Base-by-base conservation (phyloP, 2,329 filamentous ascomycete species). In the Clathrospora elynae region DNA sequence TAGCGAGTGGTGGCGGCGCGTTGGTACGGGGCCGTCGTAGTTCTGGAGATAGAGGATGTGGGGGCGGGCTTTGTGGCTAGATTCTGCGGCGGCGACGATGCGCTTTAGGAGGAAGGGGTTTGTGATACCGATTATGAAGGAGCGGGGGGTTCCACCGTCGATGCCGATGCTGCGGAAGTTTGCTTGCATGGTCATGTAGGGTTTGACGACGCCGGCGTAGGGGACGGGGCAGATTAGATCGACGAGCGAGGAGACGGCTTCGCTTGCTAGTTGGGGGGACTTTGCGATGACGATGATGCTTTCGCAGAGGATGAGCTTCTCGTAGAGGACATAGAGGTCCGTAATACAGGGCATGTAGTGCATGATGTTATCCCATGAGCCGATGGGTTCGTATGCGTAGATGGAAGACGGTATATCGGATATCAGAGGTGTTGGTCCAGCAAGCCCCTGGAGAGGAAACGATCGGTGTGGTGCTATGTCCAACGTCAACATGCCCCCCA, bases 131-230 rank as follows among this genome's bases (percentile, higher is more conserved):
- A 72, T 57, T 5, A 73, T 57, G 51, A 72, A 73, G 7, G 66
- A 62, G 10, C 64, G 54, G 1, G 70, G 68, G 8, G 66, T 66
- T 2, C 68, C 69, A 11, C 69, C 67, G 33, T 72, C 68, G 35
- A 71, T 64, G 26, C 69, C 69, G 6, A 69, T 69, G 33, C 61
- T 60, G n/a, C 61, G 58, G 47, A 72, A 72, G 18, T 72, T 70
- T 8, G 70, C 68, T 51, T 73, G 71, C 71, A 73, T 73, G 23
- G 70, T 73, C 57, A 72, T 62, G 49, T 73, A 73, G 8, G 71
- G 70, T 40, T 68, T 68, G 19, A 67, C 54, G 2, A 67, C 60
- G 9, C 71, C 71, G 24, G 70, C 70, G 35, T 70, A 73, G 2
- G 71, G 71, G 8, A 73, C 59, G 8, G 71, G 71, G 16, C 64